Evolutionary conservation across 2,329 filamentous ascomycete genomes (phyloP).

Genomic region (Stagonosporopsis rhizophila): DNA sequence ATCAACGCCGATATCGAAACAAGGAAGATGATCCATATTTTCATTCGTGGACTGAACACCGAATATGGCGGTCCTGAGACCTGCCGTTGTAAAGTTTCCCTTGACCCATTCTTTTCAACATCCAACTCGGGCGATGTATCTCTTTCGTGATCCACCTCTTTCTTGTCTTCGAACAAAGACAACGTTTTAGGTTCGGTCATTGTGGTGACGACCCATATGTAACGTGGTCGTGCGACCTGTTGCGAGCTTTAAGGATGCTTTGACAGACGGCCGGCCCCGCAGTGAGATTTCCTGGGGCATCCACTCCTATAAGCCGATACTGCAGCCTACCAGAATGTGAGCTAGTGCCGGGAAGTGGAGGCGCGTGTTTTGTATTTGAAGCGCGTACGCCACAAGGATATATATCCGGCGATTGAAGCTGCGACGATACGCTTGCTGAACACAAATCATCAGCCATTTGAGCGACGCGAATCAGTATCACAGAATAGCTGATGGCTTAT

Average conservation of each 20-base stretch:
- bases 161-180: neutral
- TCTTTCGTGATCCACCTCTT: neutral
- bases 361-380: neutral
- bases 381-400: constrained; percentile 4
- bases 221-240: constrained; percentile 1
- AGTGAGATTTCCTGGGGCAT: constrained; percentile 1
- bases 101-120: constrained; percentile 12
- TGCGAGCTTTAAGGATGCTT: neutral
- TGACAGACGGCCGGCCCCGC: neutral
- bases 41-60: constrained; percentile 42
- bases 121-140: constrained; percentile 1
- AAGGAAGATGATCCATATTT: constrained; percentile 58
- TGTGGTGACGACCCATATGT: neutral
- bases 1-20: constrained; percentile 57
- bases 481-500: too few relatives aligned
- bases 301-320: neutral
- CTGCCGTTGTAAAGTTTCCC: constrained; percentile 25
- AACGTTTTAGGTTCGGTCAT: constrained; percentile 5
- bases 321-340: constrained; percentile 2
- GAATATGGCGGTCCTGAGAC: constrained; percentile 41
- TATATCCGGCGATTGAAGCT: neutral
- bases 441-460: neutral
- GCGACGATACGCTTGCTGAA: neutral
- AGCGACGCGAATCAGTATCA: neutral
- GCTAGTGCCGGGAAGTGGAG: constrained; percentile 14